Base-by-base conservation (phyloP, 345 rosid genomes). In the Gynandropsis gynandra region DNA sequence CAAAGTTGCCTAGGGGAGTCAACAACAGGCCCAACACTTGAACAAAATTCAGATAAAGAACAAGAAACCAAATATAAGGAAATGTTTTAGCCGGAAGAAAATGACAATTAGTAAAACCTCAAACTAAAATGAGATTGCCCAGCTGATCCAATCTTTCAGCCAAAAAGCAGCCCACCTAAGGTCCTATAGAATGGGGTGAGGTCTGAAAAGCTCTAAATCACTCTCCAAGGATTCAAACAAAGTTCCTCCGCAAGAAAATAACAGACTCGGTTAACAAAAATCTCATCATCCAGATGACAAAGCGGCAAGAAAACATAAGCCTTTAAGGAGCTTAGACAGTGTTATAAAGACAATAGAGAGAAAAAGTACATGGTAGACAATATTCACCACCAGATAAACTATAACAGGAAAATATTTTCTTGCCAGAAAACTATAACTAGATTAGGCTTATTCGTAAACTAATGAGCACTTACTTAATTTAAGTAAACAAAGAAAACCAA, bases 11-110 rank as follows among this genome's bases (percentile, higher is more conserved):
- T 50, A 50, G 42, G 63, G 50, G 58, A 57, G 48, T 44, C 34
- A 50, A 64, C 63, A 57, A 56, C 47, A 50, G 58, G 69, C 63
- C 36, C 43, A 52, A 57, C 58, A 58, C 63, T 57, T 36, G 29
- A 38, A 49, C 52, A 52, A 50, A 9, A 42, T 40, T 43, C 41
- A 50, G 5, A 12, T 50, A 49, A 50, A 47, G 52, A 36, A 27
- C 41, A 58, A 14, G 36, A 29, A 64, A 48, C 41, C 54, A 63
- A 33, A 24, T 17, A 55, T 37, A 43, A 24, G 24, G 52, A 24
- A 24, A 24, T 24, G 29, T 5, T 24, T 24, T 24, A 24, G 29
- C 29, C 29, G 5, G 29, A 24, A 24, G 29, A 24, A 24, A 24
- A 24, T 24, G 29, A 24, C 29, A 24, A 24, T 24, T 24, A 5